phyloP scores from a whole-genome alignment of 257 asterid species.

The Solanum infundibuliforme region DNA sequence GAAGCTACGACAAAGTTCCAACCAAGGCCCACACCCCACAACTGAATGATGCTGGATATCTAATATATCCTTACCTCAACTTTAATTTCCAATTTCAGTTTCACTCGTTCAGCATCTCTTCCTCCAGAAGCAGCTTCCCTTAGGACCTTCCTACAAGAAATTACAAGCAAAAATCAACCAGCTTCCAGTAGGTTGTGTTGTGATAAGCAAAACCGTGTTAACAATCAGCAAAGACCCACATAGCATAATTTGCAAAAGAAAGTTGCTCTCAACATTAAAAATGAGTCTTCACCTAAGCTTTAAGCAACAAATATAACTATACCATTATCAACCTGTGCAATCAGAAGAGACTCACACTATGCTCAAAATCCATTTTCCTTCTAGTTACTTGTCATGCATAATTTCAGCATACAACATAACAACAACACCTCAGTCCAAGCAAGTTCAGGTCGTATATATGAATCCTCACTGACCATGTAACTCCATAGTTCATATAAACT shows the following conservation, averaged over 20 bases:
- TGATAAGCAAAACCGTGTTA: neutral
- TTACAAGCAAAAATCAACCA: neutral
- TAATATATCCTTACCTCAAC: conserved; percentile 45
- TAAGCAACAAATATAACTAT: neutral
- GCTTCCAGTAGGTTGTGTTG: neutral
- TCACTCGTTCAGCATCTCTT: conserved; percentile 84
- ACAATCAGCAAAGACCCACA: neutral
- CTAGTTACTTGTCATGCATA: neutral
- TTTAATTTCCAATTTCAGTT: conserved; percentile 68
- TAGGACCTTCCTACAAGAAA: conserved; percentile 60
- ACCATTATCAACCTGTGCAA: neutral
- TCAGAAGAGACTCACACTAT: neutral
- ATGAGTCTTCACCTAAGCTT: neutral
- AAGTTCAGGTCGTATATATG: neutral
- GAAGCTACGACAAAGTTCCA: neutral
- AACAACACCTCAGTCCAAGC: neutral
- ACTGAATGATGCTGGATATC: neutral
- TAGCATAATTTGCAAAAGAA: neutral
- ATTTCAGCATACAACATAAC: neutral
- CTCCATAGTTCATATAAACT: neutral
- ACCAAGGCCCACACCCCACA: neutral
- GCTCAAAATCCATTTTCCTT: neutral
- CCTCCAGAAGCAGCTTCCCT: conserved; percentile 93
- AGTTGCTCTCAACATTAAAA: neutral
- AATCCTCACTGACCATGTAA: neutral